A percentile compares a stretch with the other conserved stretches of the same genome.
Conservation (phyloP, 805 yeast genomes). For the Isabelozyma pseudorhagii region DNA sequence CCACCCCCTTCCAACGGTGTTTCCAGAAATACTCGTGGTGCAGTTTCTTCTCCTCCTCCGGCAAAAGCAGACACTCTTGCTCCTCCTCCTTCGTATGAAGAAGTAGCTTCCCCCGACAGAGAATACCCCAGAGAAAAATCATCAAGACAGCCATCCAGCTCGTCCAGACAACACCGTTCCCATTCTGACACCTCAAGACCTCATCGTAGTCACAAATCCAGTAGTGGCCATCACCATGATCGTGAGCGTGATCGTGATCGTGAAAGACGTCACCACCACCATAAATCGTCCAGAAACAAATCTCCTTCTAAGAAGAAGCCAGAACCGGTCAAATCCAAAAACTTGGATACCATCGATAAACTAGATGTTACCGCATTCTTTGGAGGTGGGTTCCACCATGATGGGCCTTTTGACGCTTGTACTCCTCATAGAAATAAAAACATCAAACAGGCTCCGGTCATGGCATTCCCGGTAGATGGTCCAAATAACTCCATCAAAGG, state of each 20-base stretch:
- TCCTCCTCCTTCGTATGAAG: conserved; percentile 68
- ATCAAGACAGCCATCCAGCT: conserved; percentile 10
- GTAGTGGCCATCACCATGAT: neutral
- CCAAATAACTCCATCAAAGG: conserved; percentile 86
- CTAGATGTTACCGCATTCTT: conserved; percentile 93
- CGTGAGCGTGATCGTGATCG: conserved; percentile 8
- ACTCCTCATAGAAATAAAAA: conserved; percentile 91
- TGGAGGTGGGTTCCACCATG: conserved; percentile 95
- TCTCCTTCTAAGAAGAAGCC: conserved; percentile 42
- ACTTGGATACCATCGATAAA: conserved; percentile 91
- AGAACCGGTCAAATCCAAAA: conserved; percentile 54
- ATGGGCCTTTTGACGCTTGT: conserved; percentile 98
- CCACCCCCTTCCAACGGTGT: conserved; percentile 12
- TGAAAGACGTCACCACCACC: conserved; percentile 9
- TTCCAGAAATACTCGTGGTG: conserved; percentile 1
- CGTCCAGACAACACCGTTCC: conserved; percentile 18
- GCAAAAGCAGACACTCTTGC: conserved; percentile 25
- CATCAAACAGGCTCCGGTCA: conserved; percentile 77
- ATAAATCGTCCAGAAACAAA: conserved; percentile 14
- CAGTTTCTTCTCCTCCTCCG: conserved; percentile 28
- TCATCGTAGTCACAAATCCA: conserved; percentile 6
- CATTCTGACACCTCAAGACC: conserved; percentile 10
- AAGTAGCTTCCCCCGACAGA: conserved; percentile 51
- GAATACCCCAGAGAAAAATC: conserved; percentile 56
- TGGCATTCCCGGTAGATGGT: conserved; percentile 94